phyloP scores from a whole-genome alignment of 331 rosid species.

The Quercus lobata region DNA sequence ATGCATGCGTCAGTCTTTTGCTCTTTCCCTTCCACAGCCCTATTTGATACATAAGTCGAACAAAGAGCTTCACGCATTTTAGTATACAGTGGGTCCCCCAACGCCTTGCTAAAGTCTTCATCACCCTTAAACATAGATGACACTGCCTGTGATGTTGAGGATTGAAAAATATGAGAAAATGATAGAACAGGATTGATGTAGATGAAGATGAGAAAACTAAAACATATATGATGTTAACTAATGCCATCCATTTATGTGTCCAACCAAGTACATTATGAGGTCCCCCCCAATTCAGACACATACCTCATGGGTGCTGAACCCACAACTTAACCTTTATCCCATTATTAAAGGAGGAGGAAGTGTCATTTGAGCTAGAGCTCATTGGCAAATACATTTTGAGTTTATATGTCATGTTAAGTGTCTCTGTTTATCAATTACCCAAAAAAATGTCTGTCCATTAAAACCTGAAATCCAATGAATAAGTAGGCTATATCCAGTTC shows the following conservation, averaged over 20 bases:
- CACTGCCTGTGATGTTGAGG: constrained; percentile 53
- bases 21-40: constrained; percentile 26
- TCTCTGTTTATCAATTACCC: neutral
- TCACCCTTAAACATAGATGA: constrained; percentile 50
- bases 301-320: no score
- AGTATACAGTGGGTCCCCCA: constrained; percentile 56
- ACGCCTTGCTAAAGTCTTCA: constrained; percentile 54
- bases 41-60: constrained; percentile 19
- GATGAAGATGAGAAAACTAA: neutral
- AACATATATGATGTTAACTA: neutral
- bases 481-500: neutral
- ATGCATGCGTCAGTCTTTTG: constrained; percentile 2
- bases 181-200: constrained; percentile 1
- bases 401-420: neutral
- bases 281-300: no score
- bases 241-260: neutral
- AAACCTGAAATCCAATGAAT: neutral
- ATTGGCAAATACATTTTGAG: neutral
- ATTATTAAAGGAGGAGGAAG: no score
- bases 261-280: neutral
- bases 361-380: no score
- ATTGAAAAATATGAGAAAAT: constrained; percentile 5
- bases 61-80: constrained; percentile 53
- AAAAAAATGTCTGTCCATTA: no score
- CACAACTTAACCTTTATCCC: no score